Evolutionary conservation across 2,329 filamentous ascomycete species (phyloP).

Genomic region (Colletotrichum tofieldiae): DNA sequence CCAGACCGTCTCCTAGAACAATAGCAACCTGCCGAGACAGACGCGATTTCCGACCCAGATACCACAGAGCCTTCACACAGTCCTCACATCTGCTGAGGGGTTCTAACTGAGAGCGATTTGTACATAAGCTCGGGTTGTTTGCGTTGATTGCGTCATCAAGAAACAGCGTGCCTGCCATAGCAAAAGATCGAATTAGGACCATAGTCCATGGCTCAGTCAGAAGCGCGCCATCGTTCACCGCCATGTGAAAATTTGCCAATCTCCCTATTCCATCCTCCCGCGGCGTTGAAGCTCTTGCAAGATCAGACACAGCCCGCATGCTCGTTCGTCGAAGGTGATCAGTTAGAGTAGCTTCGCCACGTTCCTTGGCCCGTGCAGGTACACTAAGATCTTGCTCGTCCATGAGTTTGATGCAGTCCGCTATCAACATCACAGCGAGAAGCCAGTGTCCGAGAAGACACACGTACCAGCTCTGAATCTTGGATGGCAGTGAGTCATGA

Average conservation of each 20-base stretch:
- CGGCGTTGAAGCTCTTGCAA: conserved; percentile 62
- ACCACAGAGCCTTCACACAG: conserved; percentile 69
- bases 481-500: conserved; percentile 65
- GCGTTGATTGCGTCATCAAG: conserved; percentile 51
- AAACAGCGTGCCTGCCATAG: conserved; percentile 59
- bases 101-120: neutral
- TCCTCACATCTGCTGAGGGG: conserved; percentile 56
- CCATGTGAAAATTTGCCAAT: conserved; percentile 65
- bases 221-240: conserved; percentile 69
- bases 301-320: conserved; percentile 62
- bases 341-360: conserved; percentile 53
- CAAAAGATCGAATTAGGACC: conserved; percentile 68
- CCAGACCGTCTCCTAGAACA: conserved; percentile 81
- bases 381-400: conserved; percentile 57
- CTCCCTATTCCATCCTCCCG: conserved; percentile 30
- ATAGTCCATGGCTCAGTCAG: conserved; percentile 74
- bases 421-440: conserved; percentile 68
- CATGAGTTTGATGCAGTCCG: conserved; percentile 67
- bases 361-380: conserved; percentile 47
- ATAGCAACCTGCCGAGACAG: conserved; percentile 23
- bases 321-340: conserved; percentile 60
- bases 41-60: conserved; percentile 64
- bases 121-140: no score
- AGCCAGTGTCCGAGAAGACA: conserved; percentile 72
- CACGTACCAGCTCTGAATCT: conserved; percentile 73